Conservation (phyloP, 257 asterid species). For the Fraxinus quadrangulata region DNA sequence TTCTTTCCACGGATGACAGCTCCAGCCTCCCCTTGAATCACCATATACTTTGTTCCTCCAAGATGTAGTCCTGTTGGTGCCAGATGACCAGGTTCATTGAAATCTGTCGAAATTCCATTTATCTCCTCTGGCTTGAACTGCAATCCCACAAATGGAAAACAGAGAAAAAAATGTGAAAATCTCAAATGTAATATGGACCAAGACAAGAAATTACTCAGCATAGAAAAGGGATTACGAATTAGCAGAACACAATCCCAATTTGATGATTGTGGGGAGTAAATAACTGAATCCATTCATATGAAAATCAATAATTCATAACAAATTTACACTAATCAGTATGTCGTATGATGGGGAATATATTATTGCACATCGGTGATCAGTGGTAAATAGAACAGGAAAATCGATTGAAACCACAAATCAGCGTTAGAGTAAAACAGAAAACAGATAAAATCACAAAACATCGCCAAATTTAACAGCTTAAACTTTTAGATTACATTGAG, state of each 20-base stretch:
- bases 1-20: constrained; percentile 71
- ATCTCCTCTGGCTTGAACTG: constrained; percentile 55
- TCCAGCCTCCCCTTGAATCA: constrained; percentile 61
- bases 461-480: constrained; percentile 35
- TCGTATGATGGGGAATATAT: too few relatives aligned
- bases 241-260: not conserved
- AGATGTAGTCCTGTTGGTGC: constrained; percentile 55
- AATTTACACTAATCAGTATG: not conserved
- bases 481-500: not conserved
- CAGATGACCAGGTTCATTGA: constrained; percentile 55
- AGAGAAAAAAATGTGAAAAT: not conserved
- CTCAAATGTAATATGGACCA: not conserved
- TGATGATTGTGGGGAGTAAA: not conserved
- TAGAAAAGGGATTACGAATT: not conserved
- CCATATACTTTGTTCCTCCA: constrained; percentile 58
- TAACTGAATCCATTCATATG: not conserved
- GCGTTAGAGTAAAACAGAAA: not conserved
- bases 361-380: too few relatives aligned
- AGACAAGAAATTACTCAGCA: not conserved
- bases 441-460: not conserved
- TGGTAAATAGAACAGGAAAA: not conserved
- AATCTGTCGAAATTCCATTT: constrained; percentile 43
- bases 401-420: not conserved
- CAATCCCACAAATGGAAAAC: not conserved
- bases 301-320: not conserved